These are phyloP conservation scores for Bothriochloa decipiens DNA, from an alignment of 176 grass and related monocot genomes.

Conservation along the genomic window DNA sequence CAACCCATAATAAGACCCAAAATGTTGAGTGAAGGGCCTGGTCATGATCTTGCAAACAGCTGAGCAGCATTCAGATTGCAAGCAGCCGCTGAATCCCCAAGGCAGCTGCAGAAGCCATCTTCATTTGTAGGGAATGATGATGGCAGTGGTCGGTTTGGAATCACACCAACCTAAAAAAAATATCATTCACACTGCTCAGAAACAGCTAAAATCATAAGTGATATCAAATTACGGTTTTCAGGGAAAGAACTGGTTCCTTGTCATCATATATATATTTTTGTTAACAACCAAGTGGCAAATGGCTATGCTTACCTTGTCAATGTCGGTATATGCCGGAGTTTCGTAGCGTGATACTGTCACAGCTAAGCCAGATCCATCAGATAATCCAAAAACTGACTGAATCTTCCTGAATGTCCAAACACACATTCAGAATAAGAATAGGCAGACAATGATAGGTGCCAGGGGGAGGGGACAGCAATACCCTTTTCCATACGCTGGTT, in stretches of 20 bases:
- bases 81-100: conserved; percentile 53
- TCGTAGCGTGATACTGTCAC: conserved; percentile 88
- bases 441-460: not conserved
- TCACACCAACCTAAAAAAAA: conserved; percentile 69
- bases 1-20: not conserved
- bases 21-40: not conserved
- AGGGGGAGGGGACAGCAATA: conserved; percentile 19
- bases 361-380: conserved; percentile 85
- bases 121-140: conserved; percentile 64
- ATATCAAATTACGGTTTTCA: not conserved
- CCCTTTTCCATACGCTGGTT: conserved; percentile 97
- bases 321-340: conserved; percentile 81
- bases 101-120: conserved; percentile 73
- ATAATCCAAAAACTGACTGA: conserved; percentile 86
- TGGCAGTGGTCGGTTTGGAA: conserved; percentile 65
- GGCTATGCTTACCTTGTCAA: conserved; percentile 69
- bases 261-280: too few relatives aligned
- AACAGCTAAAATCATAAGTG: not conserved
- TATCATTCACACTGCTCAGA: conserved; percentile 3
- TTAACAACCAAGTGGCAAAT: not conserved
- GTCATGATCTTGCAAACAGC: conserved; percentile 64
- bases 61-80: conserved; percentile 61
- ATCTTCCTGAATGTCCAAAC: conserved; percentile 72
- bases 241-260: too few relatives aligned
- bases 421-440: not conserved